Percentiles rank a stretch among this genome's conserved stretches.
Conservation (phyloP, 805 yeast species). For the Soucietia sequanensis region DNA sequence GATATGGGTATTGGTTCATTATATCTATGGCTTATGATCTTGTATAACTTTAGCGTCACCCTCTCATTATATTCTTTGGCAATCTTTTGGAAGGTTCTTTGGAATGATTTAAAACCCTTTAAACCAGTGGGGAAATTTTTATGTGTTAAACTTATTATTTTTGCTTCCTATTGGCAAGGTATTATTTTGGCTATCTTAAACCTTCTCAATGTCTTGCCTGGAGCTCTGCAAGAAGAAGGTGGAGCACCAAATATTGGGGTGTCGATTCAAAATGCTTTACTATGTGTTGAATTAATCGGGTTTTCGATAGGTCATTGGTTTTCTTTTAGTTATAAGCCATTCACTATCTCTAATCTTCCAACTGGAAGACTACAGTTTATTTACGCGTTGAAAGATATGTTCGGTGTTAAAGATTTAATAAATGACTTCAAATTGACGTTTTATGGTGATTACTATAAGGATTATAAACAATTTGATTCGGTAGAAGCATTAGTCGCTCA, state of each 20-base stretch:
- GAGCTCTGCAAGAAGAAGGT: conserved; percentile 18
- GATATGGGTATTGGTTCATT: conserved; percentile 48
- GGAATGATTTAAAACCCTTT: conserved; percentile 70
- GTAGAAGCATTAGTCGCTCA: conserved; percentile 68
- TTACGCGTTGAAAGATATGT: conserved; percentile 72
- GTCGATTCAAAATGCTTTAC: conserved; percentile 70
- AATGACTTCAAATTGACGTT: conserved; percentile 74
- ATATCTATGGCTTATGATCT: conserved; percentile 61
- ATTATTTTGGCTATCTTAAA: conserved; percentile 54
- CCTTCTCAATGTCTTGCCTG: conserved; percentile 46
- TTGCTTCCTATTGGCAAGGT: conserved; percentile 99
- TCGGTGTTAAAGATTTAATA: conserved; percentile 73
- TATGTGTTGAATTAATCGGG: conserved; percentile 80
- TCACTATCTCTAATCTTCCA: conserved; percentile 58
- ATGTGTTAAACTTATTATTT: conserved; percentile 89
- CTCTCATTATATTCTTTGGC: conserved; percentile 83
- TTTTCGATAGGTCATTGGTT: conserved; percentile 88
- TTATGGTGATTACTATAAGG: conserved; percentile 67
- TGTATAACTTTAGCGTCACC: conserved; percentile 80
- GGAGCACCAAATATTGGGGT: conserved; percentile 45
- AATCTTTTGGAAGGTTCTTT: conserved; percentile 89
- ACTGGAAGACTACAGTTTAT: conserved; percentile 61
- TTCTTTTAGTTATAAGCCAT: conserved; percentile 79
- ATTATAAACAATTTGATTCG: conserved; percentile 80
- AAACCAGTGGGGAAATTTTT: conserved; percentile 90